phyloP scores from a whole-genome alignment of 371 early-diverging fungal genomes.

The Saksenaea oblongispora region DNA sequence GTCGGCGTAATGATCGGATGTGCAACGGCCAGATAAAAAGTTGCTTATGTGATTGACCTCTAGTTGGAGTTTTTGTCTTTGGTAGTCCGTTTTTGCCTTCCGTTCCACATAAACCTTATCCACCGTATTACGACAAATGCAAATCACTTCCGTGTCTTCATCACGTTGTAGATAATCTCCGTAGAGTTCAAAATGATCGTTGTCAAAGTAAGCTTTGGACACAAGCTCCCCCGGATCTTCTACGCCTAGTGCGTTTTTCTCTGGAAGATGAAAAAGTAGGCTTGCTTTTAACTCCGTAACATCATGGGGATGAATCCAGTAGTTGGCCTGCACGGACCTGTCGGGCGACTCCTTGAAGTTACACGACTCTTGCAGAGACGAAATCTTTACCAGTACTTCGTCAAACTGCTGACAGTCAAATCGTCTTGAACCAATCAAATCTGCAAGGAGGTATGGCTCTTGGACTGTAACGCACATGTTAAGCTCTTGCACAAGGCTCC shows the following conservation, averaged over 20 bases:
- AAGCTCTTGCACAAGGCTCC: conserved; percentile 93
- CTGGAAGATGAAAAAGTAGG: conserved; percentile 18
- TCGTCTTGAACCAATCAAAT: conserved; percentile 27
- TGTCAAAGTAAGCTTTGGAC: conserved; percentile 20
- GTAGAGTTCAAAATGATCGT: conserved; percentile 11
- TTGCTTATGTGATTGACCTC: neutral
- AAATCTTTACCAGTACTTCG: conserved; percentile 81
- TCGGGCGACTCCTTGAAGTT: conserved; percentile 68
- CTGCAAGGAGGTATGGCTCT: conserved; percentile 40
- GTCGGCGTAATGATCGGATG: neutral
- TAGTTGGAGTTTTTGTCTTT: neutral
- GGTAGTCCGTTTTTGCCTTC: neutral
- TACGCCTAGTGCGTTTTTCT: conserved; percentile 4
- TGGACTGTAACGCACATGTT: conserved; percentile 50
- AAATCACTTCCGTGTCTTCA: conserved; percentile 11
- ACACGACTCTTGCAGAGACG: conserved; percentile 84
- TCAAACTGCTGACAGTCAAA: conserved; percentile 70
- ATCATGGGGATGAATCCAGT: conserved; percentile 23
- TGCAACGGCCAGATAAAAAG: neutral
- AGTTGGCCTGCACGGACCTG: conserved; percentile 1
- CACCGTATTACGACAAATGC: neutral
- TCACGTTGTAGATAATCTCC: conserved; percentile 18
- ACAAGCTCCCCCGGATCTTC: neutral
- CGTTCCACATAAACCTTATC: conserved; percentile 9
- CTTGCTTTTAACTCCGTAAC: conserved; percentile 18